Base-by-base conservation (phyloP, 805 yeast species). In the Pichia thaimueangensis region DNA sequence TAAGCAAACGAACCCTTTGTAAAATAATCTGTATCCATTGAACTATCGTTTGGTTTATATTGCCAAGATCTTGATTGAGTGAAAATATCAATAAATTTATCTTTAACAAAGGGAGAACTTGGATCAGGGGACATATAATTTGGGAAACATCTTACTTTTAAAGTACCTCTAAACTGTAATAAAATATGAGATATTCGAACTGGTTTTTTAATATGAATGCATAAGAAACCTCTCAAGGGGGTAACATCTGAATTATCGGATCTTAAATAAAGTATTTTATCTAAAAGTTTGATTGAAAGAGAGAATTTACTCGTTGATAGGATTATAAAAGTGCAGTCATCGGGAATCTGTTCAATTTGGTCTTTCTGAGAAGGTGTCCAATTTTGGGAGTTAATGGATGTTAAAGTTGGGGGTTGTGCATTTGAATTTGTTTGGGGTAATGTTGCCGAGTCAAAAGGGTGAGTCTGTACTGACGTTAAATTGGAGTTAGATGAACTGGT, bases 201-300 rank as follows among this genome's bases (percentile, higher is more conserved):
- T 3, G 39, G 38, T 41, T 45, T 55, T 25, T 49, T 53, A 13
- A 55, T 42, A 4, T 30, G 29, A 6, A 57, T 33, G 6, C 43
- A 39, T 11, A 57, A 33, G 37, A 46, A 50, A 2, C 61, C 61
- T 32, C 59, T 37, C 17, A 57, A 33, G 3, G 58, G 56, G 28
- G 49, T 44, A 10, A 38, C 16, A 5, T 36, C 28, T 4, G 30
- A 20, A 8, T 42, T 34, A 13, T 38, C 37, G 6, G 42, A 22
- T 15, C 45, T 43, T 12, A 52, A 40, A 32, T 47, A 50, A 2
- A 49, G 24, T 6, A 42, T 34, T 19, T 40, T 33, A 33, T 51
- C 54, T 10, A 52, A 22, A 15, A 47, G 28, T 21, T 34, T 44
- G 20, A 49, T 11, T 13, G 47, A 40, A 11, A 47, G n/a, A 5